Base-by-base conservation (phyloP, 176 grass and related monocot species). In the Alopecurus myosuroides region DNA sequence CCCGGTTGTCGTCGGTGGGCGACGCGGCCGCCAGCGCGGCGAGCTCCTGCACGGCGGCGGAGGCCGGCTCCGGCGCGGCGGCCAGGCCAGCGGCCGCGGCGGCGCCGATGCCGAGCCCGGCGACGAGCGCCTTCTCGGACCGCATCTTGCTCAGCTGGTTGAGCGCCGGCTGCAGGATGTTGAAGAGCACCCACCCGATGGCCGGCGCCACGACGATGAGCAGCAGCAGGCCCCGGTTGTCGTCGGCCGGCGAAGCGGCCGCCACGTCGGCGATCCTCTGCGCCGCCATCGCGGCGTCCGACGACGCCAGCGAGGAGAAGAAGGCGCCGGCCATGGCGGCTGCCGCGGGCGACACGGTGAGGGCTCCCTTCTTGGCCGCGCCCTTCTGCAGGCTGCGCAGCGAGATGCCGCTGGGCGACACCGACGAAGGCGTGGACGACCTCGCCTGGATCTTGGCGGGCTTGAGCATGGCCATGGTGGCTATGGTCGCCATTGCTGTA, bases 161-260 rank as follows among this genome's bases (percentile, higher is more conserved):
- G 18, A 95, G 79, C 84, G 94, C 91, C 40, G 94, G 94, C 88
- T 93, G 88, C 34, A 93, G 85, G 79, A 96, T 96, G 94, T 96
- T 96, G 91, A 89, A 96, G 14, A 96, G 80, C 30, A 96, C 94
- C 94, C 91, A 96, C 0, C 79, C 83, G 56, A 95, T 79, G 1
- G 94, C 94, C 1, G 94, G 94, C 10, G 88, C 53, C 62, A 89
- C 88, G 4, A 95, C 70, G 88, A 95, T 13, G 7, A 92, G 93
- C 55, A 95, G 87, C 11, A 95, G 93, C 18, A 78, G 72, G 52
- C 74, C 93, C 14, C 93, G 90, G 88, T 91, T 93, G 48, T 93
- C 88, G 33, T 67, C 77, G 13, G 45, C 39, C 3, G 28, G 56
- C 17, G 70, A n/a, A 3, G 13, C 33, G 41, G 30, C 90, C 0